Evolutionary conservation across 2,329 filamentous ascomycete species (phyloP), one percentile per base, ranked within the genome.

Genomic region (Blastomyces parvus): DNA sequence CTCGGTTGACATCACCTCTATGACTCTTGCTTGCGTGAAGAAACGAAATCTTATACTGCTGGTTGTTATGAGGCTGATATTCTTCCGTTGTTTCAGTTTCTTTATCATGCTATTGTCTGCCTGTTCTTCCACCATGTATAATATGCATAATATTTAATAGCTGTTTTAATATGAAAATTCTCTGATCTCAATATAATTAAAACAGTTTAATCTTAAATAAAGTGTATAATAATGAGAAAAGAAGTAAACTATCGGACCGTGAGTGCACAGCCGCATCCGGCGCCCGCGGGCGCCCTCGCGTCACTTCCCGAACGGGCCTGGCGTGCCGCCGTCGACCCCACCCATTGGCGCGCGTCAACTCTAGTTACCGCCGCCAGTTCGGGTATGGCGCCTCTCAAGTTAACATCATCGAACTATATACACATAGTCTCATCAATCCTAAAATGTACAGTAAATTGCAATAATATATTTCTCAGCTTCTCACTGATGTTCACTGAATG

Each of bases 381-480:
- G 44, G 44, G 44, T 46, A 7, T 46, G 44, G 44, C 44, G 44
- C 44, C 44, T 14, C 44, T 46, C 44, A 14, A n/a, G n/a, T 4
- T 46, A 3, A 46, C 44, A 46, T 46, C 44, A 46, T 46, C 44
- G 44, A 46, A n/a, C 58, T 63, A 60, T n/a, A 59, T 62, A 7
- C 44, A 50, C 57, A 62, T 11, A 60, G 36, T 60, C 22, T 63
- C 46, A 62, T 40, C 44, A 61, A 62, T 64, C 33, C 52, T 60
- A 61, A 65, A 64, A 66, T 65, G 2, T 66, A 46, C 64, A n/a
- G n/a, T n/a, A n/a, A n/a, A 66, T 60, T 63, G 62, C 27, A 62
- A 62, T 60, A 66, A 65, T 58, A 63, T 66, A 38, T 63, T 66
- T 25, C 65, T 64, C 61, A 40, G 46, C 64, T 66, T 59, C 62